phyloP scores from a whole-genome alignment of 116 monocot species.

The Dioscorea cayenensis region DNA sequence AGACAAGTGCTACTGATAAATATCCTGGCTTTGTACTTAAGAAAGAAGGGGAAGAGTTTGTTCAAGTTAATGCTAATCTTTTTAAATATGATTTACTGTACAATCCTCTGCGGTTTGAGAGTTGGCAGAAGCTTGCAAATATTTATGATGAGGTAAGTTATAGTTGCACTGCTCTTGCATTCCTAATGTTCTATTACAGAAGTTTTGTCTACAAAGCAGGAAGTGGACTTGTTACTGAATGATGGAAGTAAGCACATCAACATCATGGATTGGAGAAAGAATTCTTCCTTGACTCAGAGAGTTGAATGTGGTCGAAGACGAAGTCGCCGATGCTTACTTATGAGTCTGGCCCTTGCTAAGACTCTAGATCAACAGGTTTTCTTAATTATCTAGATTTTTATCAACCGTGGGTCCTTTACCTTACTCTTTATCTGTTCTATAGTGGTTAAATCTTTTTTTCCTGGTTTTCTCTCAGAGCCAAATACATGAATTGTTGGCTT shows the following conservation, averaged over 20 bases:
- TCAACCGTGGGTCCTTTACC: background rate
- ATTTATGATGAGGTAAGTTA: conserved; percentile 84
- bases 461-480: conserved; percentile 43
- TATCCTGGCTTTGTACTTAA: conserved; percentile 93
- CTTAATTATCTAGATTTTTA: background rate
- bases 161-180: background rate
- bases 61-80: conserved; percentile 80
- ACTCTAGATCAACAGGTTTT: conserved; percentile 56
- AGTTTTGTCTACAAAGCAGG: conserved; percentile 26
- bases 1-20: conserved; percentile 92
- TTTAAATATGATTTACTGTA: conserved; percentile 95
- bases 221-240: conserved; percentile 95
- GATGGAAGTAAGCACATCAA: conserved; percentile 97
- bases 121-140: conserved; percentile 99
- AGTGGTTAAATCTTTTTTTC: background rate
- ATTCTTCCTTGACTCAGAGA: conserved; percentile 53
- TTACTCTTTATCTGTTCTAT: background rate
- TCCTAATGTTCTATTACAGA: background rate
- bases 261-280: conserved; percentile 78
- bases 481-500: conserved; percentile 85
- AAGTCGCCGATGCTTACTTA: conserved; percentile 78
- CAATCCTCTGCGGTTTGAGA: conserved; percentile 92
- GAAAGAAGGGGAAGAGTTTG: conserved; percentile 94
- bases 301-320: conserved; percentile 86
- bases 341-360: conserved; percentile 84